These are phyloP conservation scores for Perkinsus marinus DNA, from an alignment of 169 alveolate genomes.

Conservation along the genomic window DNA sequence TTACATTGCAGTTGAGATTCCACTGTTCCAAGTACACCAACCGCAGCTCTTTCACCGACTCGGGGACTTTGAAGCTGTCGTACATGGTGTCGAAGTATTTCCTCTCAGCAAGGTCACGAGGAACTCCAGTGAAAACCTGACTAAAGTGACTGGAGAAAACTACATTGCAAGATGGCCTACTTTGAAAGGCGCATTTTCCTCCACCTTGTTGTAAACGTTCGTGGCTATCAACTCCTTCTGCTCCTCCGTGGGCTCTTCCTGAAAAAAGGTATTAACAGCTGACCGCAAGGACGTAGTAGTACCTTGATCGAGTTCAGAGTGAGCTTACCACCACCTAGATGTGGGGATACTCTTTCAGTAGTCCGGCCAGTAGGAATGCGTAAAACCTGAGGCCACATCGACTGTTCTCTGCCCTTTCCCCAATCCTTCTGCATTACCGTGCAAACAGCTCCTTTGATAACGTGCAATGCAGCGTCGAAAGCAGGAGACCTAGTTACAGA, in stretches of 20 bases:
- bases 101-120: slow-evolving; percentile 41
- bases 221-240: slow-evolving; percentile 5
- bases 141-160: no score
- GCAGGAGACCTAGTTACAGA: background rate
- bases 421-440: background rate
- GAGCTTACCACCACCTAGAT: background rate
- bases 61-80: slow-evolving; percentile 37
- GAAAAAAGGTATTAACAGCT: no score
- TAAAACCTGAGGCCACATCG: slow-evolving; percentile 33
- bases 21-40: slow-evolving; percentile 22
- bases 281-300: background rate
- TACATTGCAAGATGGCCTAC: slow-evolving; percentile 4
- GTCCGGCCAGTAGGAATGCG: slow-evolving; percentile 53
- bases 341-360: slow-evolving; percentile 37
- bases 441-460: slow-evolving; percentile 58
- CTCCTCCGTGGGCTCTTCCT: background rate
- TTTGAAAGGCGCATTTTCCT: background rate
- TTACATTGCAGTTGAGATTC: slow-evolving; percentile 30
- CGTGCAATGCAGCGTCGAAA: slow-evolving; percentile 50
- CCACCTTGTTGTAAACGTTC: slow-evolving; percentile 17
- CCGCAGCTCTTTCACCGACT: slow-evolving; percentile 27
- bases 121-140: slow-evolving; percentile 28
- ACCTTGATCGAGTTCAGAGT: background rate
- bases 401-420: background rate
- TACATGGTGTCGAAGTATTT: slow-evolving; percentile 51